Percentiles rank a stretch among this genome's conserved stretches.
Conservation (phyloP, 768 basidiomycete genomes). For the Pleurotus eryngii region DNA sequence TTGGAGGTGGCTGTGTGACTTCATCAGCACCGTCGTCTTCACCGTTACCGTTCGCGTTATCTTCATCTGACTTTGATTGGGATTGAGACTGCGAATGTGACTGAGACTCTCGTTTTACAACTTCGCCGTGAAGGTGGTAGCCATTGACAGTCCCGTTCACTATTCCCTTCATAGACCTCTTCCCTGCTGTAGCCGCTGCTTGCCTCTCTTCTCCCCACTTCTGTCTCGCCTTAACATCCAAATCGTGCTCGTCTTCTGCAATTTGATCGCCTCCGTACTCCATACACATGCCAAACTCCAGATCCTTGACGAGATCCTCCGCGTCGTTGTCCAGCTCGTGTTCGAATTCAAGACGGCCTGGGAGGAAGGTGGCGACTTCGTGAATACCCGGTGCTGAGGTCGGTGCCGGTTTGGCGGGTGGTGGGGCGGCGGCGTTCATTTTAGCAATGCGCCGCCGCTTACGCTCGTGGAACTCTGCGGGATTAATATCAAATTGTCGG, state of each 20-base stretch:
- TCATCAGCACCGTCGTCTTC: conserved; percentile 55
- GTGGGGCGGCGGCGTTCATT: conserved; percentile 57
- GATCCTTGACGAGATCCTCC: conserved; percentile 90
- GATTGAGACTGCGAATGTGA: conserved; percentile 1
- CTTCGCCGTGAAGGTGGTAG: conserved; percentile 36
- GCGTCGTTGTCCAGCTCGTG: conserved; percentile 97
- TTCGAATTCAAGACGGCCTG: conserved; percentile 97
- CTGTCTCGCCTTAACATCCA: conserved; percentile 58
- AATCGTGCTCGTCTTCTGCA: conserved; percentile 74
- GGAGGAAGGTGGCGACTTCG: conserved; percentile 90
- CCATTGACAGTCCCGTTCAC: conserved; percentile 45
- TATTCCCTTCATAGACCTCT: conserved; percentile 37
- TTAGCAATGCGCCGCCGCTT: conserved; percentile 87
- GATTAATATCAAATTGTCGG: conserved; percentile 63
- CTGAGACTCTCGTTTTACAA: conserved; percentile 26
- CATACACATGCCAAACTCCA: conserved; percentile 90
- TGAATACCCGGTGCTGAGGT: conserved; percentile 90
- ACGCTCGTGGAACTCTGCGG: conserved; percentile 80
- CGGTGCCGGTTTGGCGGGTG: conserved; percentile 69
- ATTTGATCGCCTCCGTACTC: conserved; percentile 84
- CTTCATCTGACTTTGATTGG: conserved; percentile 42
- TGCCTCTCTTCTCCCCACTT: conserved; percentile 50
- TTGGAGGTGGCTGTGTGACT: conserved; percentile 66
- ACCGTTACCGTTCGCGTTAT: conserved; percentile 40
- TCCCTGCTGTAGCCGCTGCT: conserved; percentile 22